Evolutionary conservation across 1,139 yeast genomes (phyloP).

Genomic region (Yarrowia galli): DNA sequence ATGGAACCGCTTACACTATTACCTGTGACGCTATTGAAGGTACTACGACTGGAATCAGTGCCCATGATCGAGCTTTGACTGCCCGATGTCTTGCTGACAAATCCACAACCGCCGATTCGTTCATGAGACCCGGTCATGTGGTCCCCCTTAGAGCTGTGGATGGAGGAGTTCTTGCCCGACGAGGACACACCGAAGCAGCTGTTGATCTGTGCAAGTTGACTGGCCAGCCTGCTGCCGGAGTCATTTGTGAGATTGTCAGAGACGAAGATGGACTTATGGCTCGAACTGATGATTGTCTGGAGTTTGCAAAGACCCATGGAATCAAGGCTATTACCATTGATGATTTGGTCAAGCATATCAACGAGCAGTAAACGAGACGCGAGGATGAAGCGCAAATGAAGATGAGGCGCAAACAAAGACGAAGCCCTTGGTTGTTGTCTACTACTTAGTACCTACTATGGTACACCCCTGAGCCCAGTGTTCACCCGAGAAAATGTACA

Average conservation of each 20-base stretch:
- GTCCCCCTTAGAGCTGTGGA: constrained; percentile 91
- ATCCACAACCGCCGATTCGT: constrained; percentile 63
- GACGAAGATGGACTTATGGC: constrained; percentile 97
- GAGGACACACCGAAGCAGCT: constrained; percentile 99
- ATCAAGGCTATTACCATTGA: constrained; percentile 84
- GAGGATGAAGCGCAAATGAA: too few species aligned
- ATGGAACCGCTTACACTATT: constrained; percentile 95
- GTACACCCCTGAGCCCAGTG: too few species aligned
- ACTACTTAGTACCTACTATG: too few species aligned
- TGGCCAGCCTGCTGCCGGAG: constrained; percentile 85
- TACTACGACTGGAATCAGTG: constrained; percentile 97
- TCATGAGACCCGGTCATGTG: constrained; percentile 91
- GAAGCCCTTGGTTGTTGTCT: too few species aligned
- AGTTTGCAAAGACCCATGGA: constrained; percentile 67
- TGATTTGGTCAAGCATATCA: constrained; percentile 66
- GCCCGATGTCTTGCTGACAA: constrained; percentile 74
- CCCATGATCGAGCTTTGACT: constrained; percentile 91
- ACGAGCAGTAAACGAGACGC: constrained; percentile 33
- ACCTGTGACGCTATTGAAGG: constrained; percentile 82
- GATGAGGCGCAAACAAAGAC: too few species aligned
- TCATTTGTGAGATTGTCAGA: constrained; percentile 90
- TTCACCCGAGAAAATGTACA: constrained; percentile 8
- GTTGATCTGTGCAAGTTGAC: constrained; percentile 84
- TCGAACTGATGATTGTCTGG: constrained; percentile 84
- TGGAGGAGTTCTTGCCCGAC: constrained; percentile 79